Evolutionary conservation across 139 green algal genomes (phyloP).

Genomic region (Chlorella sp.): DNA sequence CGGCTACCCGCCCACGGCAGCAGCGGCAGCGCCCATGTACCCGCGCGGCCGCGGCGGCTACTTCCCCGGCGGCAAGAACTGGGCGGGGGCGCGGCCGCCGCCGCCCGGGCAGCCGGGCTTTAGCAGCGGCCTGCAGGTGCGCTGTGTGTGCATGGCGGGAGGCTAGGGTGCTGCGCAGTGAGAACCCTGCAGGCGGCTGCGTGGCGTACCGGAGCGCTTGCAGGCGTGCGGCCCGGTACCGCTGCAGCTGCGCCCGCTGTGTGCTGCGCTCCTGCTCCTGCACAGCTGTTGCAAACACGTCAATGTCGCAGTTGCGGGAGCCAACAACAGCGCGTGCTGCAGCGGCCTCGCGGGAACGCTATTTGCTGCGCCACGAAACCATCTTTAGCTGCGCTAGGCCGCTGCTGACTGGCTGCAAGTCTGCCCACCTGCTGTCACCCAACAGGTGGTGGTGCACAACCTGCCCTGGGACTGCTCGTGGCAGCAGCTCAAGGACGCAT

Average conservation of each 20-base stretch:
- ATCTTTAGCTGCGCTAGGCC: too few species aligned
- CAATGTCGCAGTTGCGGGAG: not conserved
- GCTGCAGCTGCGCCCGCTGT: not conserved
- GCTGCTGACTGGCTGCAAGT: too few species aligned
- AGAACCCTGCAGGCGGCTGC: not conserved
- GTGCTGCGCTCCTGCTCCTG: not conserved
- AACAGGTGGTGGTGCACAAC: conserved; percentile 92
- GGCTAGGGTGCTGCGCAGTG: not conserved
- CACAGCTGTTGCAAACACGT: not conserved
- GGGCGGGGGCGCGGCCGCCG: conserved; percentile 52
- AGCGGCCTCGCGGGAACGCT: not conserved
- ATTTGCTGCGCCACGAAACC: not conserved
- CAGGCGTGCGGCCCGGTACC: not conserved
- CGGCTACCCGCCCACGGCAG: not conserved
- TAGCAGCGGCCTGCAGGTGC: conserved; percentile 75
- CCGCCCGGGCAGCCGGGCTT: conserved; percentile 64
- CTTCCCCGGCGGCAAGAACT: conserved; percentile 50
- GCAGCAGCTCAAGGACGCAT: conserved; percentile 89
- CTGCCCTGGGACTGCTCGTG: conserved; percentile 89
- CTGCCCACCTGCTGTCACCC: too few species aligned
- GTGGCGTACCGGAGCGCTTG: not conserved
- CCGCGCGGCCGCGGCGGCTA: conserved; percentile 40
- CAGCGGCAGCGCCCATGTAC: conserved; percentile 23
- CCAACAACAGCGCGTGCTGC: not conserved
- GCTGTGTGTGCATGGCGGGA: not conserved